These are phyloP conservation scores for Sclerotiophoma versabilis DNA, from an alignment of 2,329 filamentous ascomycete genomes.

Conservation along the genomic window DNA sequence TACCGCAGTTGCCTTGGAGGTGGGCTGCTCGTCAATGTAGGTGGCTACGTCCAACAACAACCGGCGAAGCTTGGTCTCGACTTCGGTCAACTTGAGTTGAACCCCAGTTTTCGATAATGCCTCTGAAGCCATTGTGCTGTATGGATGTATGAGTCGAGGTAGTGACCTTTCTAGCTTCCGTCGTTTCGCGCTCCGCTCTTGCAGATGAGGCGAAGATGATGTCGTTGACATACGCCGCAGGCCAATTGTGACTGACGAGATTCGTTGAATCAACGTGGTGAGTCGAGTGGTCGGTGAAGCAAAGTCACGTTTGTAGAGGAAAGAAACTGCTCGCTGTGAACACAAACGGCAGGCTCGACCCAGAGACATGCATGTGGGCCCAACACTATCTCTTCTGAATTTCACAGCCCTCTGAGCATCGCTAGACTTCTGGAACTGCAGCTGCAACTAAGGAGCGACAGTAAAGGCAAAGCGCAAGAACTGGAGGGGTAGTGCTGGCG, in stretches of 20 bases:
- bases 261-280: conserved; percentile 7
- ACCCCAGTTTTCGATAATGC: conserved; percentile 18
- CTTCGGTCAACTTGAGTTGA: conserved; percentile 67
- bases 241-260: conserved; percentile 4
- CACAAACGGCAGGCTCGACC: conserved; percentile 39
- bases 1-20: conserved; percentile 43
- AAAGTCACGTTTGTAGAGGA: conserved; percentile 30
- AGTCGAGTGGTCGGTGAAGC: conserved; percentile 14
- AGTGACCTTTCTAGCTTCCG: conserved; percentile 30
- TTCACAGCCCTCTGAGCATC: conserved; percentile 1
- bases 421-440: background rate
- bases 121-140: conserved; percentile 39
- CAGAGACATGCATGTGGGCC: conserved; percentile 35
- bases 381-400: conserved; percentile 7
- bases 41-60: conserved; percentile 83
- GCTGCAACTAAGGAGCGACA: conserved; percentile 5
- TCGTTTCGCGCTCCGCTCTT: conserved; percentile 43
- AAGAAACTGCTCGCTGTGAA: conserved; percentile 38
- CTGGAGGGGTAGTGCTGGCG: conserved; percentile 14
- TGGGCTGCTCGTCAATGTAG: conserved; percentile 63
- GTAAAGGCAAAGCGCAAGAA: conserved; percentile 9
- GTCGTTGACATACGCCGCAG: conserved; percentile 42
- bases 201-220: conserved; percentile 25
- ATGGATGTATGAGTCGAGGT: conserved; percentile 33
- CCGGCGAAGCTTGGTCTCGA: conserved; percentile 75